A percentile compares a stretch with the other conserved stretches of the same genome.
phyloP scores from a whole-genome alignment of 495 filamentous ascomycete species.

The Emericellopsis terricola region DNA sequence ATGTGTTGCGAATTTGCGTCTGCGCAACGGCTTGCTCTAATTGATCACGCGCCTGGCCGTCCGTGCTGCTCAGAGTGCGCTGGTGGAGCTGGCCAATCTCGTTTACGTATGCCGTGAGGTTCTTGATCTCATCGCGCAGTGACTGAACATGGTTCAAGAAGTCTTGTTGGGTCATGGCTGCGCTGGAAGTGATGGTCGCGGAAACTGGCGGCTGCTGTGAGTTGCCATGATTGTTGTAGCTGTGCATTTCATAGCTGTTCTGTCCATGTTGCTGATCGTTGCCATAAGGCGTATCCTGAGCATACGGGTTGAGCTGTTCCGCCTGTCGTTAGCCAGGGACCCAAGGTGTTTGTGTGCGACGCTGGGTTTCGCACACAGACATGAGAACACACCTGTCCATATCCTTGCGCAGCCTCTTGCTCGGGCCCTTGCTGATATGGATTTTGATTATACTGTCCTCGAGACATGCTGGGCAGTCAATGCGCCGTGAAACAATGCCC shows the following conservation, averaged over 20 bases:
- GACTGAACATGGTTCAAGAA: slow-evolving; percentile 42
- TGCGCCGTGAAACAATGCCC: no score
- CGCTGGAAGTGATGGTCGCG: background rate
- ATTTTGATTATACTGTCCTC: slow-evolving; percentile 16
- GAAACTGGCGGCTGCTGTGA: slow-evolving; percentile 4
- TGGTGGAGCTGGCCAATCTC: slow-evolving; percentile 41
- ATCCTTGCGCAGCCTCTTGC: slow-evolving; percentile 20
- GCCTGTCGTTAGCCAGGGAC: background rate
- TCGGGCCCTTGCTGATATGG: slow-evolving; percentile 24
- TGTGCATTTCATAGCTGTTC: slow-evolving; percentile 12
- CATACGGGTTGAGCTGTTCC: slow-evolving; percentile 2
- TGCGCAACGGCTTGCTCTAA: slow-evolving; percentile 43
- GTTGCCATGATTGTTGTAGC: slow-evolving; percentile 5
- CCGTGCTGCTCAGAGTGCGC: slow-evolving; percentile 35
- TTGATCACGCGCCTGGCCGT: slow-evolving; percentile 25
- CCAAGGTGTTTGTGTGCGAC: no score
- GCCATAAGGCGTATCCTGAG: slow-evolving; percentile 1
- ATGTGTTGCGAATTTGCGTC: slow-evolving; percentile 45
- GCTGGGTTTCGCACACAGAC: background rate
- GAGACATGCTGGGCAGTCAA: slow-evolving; percentile 22
- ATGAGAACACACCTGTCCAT: slow-evolving; percentile 9
- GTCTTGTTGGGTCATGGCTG: slow-evolving; percentile 30
- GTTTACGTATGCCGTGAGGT: slow-evolving; percentile 33
- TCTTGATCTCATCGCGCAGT: slow-evolving; percentile 36
- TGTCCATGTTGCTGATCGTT: slow-evolving; percentile 18